Evolutionary conservation across 2,329 filamentous ascomycete genomes (phyloP).

Genomic region (Trichoderma sp.): DNA sequence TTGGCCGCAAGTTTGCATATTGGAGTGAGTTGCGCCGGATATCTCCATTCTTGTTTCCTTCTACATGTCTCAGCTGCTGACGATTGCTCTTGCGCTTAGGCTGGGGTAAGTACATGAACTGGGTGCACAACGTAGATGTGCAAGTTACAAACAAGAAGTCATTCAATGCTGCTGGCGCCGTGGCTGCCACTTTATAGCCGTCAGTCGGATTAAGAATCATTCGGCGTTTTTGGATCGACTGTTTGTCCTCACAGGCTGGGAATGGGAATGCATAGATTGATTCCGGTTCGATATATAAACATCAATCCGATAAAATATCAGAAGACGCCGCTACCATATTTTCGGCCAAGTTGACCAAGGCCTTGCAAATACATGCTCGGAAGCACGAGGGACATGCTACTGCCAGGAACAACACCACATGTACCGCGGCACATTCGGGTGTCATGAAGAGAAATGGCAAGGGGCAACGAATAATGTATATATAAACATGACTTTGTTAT

Average conservation of each 20-base stretch:
- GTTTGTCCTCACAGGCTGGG: neutral
- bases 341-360: neutral
- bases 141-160: slow-evolving; percentile 58
- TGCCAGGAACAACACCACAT: neutral
- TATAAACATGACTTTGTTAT: neutral
- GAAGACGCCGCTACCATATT: neutral
- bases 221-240: neutral
- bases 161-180: slow-evolving; percentile 62
- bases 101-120: slow-evolving; percentile 92
- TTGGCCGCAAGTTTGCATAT: slow-evolving; percentile 91
- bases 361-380: neutral
- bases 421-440: neutral
- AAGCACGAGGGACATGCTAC: neutral
- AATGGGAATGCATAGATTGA: neutral
- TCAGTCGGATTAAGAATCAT: neutral
- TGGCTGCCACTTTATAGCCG: slow-evolving; percentile 52
- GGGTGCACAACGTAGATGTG: slow-evolving; percentile 81
- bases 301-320: neutral
- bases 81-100: slow-evolving; percentile 48
- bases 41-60: neutral
- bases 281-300: neutral
- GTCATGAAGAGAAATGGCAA: neutral
- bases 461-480: neutral
- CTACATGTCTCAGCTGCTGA: neutral
- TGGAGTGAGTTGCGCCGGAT: slow-evolving; percentile 65